Percentiles rank a stretch among this genome's conserved stretches.
These are phyloP conservation scores for Theileria parva DNA, from an alignment of 169 alveolate species.

Conservation along the genomic window DNA sequence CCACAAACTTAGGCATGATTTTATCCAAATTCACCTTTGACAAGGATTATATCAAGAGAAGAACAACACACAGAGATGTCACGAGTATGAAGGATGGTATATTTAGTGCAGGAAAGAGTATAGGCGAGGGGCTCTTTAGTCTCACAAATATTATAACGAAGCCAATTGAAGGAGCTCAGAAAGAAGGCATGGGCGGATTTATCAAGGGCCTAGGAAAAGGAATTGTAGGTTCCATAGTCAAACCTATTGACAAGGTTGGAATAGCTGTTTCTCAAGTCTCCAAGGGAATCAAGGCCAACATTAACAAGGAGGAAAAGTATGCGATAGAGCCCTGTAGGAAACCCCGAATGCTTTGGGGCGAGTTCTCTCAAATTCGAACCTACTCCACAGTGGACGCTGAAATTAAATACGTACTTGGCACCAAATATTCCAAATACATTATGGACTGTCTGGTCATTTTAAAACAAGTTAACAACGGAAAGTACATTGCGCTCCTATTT, in stretches of 20 bases:
- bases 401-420: conserved; percentile 78
- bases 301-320: conserved; percentile 60
- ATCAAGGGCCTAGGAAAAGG: conserved; percentile 88
- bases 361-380: conserved; percentile 66
- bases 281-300: conserved; percentile 86
- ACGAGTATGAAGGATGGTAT: conserved; percentile 84
- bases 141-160: conserved; percentile 86
- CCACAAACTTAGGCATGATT: conserved; percentile 81
- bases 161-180: conserved; percentile 90
- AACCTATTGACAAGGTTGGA: conserved; percentile 89
- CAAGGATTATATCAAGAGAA: conserved; percentile 85
- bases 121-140: conserved; percentile 86
- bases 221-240: conserved; percentile 88
- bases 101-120: conserved; percentile 81
- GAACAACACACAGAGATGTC: conserved; percentile 75
- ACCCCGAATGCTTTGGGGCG: conserved; percentile 89
- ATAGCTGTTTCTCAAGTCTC: conserved; percentile 88
- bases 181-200: conserved; percentile 87
- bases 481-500: conserved; percentile 59
- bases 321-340: conserved; percentile 72
- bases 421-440: conserved; percentile 74
- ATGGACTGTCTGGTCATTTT: conserved; percentile 70
- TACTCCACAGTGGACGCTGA: conserved; percentile 80
- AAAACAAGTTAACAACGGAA: conserved; percentile 33
- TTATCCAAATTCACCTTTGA: conserved; percentile 87